Evolutionary conservation across 495 filamentous ascomycete species (phyloP).

Genomic region (Stereocaulon alpinum): DNA sequence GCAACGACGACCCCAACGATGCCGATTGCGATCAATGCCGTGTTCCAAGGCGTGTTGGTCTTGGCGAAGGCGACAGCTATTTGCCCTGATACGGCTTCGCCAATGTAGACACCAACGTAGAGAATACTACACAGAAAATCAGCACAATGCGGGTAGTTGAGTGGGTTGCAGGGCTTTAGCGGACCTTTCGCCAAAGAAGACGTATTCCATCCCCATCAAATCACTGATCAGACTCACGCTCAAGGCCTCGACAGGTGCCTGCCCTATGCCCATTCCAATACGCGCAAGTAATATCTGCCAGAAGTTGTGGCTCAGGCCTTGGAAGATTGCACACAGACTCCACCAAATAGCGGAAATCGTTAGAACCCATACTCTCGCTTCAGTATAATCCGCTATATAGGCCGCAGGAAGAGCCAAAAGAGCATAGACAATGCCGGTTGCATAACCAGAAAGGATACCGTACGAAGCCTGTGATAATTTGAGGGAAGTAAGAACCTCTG

Average conservation of each 20-base stretch:
- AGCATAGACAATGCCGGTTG: constrained; percentile 28
- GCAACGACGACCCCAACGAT: constrained; percentile 25
- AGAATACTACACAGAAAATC: constrained; percentile 17
- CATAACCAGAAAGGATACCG: constrained; percentile 27
- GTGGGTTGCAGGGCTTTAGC: neutral
- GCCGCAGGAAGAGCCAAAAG: constrained; percentile 25
- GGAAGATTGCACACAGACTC: constrained; percentile 28
- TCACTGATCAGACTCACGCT: constrained; percentile 29
- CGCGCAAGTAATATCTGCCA: constrained; percentile 28
- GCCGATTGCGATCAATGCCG: constrained; percentile 24
- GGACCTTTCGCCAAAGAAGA: constrained; percentile 26
- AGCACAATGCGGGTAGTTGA: neutral
- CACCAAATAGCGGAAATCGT: constrained; percentile 25
- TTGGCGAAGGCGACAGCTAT: constrained; percentile 24
- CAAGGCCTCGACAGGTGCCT: constrained; percentile 26
- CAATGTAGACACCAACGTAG: constrained; percentile 29
- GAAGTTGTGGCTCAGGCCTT: constrained; percentile 25
- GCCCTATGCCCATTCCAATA: constrained; percentile 27
- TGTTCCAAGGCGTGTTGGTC: constrained; percentile 22
- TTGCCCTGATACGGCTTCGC: constrained; percentile 26
- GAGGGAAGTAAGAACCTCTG: constrained; percentile 19
- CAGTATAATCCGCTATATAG: constrained; percentile 25
- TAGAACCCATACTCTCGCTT: constrained; percentile 24
- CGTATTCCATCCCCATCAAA: constrained; percentile 23
- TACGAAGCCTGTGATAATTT: constrained; percentile 20